These are phyloP conservation scores for Phytophthora citricola DNA, from an alignment of 352 stramenopile species.

Conservation along the genomic window DNA sequence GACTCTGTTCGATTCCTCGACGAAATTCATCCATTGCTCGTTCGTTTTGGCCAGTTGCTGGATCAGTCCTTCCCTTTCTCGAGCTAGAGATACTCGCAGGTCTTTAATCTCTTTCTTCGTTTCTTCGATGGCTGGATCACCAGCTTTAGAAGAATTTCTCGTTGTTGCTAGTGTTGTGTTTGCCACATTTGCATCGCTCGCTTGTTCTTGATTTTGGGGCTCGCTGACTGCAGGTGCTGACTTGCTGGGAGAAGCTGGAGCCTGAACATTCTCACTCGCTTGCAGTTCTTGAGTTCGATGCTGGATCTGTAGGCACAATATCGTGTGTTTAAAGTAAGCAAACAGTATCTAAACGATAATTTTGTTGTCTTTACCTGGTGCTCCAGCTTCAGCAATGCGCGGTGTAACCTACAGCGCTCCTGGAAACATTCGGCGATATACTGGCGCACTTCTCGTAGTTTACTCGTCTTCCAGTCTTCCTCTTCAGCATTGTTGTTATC, in stretches of 20 bases:
- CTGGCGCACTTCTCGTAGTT: conserved; percentile 58
- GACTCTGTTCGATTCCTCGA: conserved; percentile 51
- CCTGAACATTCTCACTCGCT: neutral
- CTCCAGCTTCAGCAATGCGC: conserved; percentile 80
- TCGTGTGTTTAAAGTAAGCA: conserved; percentile 4
- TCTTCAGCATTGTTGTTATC: conserved; percentile 36
- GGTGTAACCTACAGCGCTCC: conserved; percentile 83
- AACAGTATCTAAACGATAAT: neutral
- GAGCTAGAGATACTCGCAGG: conserved; percentile 11
- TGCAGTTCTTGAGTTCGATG: conserved; percentile 18
- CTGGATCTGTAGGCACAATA: conserved; percentile 12
- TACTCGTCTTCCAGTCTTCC: conserved; percentile 26
- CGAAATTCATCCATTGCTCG: conserved; percentile 70
- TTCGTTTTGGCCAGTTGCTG: conserved; percentile 44
- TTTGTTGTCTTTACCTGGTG: conserved; percentile 54
- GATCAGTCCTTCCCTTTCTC: conserved; percentile 26
- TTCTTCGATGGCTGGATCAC: conserved; percentile 1
- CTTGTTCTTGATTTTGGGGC: conserved; percentile 7
- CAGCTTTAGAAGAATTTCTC: neutral
- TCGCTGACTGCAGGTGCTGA: neutral
- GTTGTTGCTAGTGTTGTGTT: neutral
- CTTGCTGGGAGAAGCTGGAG: neutral
- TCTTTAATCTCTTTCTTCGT: conserved; percentile 5
- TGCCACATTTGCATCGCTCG: neutral
- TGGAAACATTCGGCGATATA: conserved; percentile 88